These are phyloP conservation scores for Gloeophyllum trabeum DNA, from an alignment of 768 basidiomycete species.

Conservation along the genomic window DNA sequence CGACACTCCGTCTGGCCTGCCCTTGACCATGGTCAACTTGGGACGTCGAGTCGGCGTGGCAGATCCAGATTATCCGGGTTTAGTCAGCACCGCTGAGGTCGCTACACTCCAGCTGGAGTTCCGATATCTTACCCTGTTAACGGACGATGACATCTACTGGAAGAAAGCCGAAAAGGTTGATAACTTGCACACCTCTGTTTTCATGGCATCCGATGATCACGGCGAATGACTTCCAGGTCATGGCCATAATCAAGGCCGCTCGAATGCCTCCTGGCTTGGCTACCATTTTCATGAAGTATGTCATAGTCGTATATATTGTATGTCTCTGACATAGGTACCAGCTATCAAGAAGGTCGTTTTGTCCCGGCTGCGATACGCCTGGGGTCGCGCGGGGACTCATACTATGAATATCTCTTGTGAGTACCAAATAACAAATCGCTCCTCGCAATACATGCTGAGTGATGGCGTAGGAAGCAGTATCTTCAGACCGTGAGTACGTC, in stretches of 20 bases:
- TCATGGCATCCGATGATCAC: background rate
- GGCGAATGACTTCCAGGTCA: conserved; percentile 29
- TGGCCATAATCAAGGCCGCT: conserved; percentile 56
- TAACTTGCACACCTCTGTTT: no score
- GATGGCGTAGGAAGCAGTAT: conserved; percentile 51
- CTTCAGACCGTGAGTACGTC: conserved; percentile 55
- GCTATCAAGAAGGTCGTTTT: conserved; percentile 40
- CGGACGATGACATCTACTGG: conserved; percentile 76
- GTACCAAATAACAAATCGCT: conserved; percentile 11
- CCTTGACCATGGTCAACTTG: conserved; percentile 73
- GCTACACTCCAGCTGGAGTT: conserved; percentile 86
- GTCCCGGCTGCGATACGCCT: conserved; percentile 69
- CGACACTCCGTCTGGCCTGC: conserved; percentile 72
- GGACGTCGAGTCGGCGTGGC: conserved; percentile 34
- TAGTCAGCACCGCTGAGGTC: conserved; percentile 79
- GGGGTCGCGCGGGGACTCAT: conserved; percentile 88
- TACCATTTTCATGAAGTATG: conserved; percentile 77
- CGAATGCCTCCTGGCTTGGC: conserved; percentile 63
- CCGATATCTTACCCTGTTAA: conserved; percentile 73
- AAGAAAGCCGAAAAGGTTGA: conserved; percentile 68
- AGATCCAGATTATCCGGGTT: conserved; percentile 15
- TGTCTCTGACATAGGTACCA: conserved; percentile 14
- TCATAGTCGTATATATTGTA: no score
- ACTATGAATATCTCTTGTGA: conserved; percentile 84
- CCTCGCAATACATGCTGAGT: conserved; percentile 13